A percentile compares a stretch with the other conserved stretches of the same genome.
Evolutionary conservation across 2,329 filamentous ascomycete species (phyloP).

Genomic region (Rhexocercosporidium sp.): DNA sequence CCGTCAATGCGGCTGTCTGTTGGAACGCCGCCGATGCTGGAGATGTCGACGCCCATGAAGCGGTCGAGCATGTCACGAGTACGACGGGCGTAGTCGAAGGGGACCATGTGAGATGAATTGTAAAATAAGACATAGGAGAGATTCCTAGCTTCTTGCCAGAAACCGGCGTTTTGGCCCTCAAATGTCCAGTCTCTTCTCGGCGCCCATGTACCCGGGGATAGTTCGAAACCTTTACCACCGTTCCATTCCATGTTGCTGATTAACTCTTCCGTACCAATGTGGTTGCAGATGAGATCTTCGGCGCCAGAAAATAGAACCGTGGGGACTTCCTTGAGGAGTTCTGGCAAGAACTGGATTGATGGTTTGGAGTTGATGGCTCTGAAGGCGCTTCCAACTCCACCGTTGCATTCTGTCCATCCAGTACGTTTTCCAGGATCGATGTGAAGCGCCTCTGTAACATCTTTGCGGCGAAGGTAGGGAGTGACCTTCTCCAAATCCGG

Average conservation of each 20-base stretch:
- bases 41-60: conserved; percentile 93
- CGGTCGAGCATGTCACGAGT: conserved; percentile 96
- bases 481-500: conserved; percentile 79
- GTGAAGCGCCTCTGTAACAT: conserved; percentile 81
- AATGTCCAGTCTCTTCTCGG: conserved; percentile 95
- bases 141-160: conserved; percentile 94
- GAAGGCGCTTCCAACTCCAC: conserved; percentile 77
- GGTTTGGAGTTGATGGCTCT: conserved; percentile 72
- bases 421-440: conserved; percentile 81
- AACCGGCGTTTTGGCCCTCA: conserved; percentile 83
- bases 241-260: conserved; percentile 94
- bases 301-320: conserved; percentile 91
- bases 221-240: conserved; percentile 88
- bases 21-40: conserved; percentile 77
- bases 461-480: conserved; percentile 82
- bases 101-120: conserved; percentile 98
- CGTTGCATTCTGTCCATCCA: conserved; percentile 91
- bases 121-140: conserved; percentile 95
- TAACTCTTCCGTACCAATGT: conserved; percentile 88
- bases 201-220: conserved; percentile 84
- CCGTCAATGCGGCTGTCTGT: conserved; percentile 72
- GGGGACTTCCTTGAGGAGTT: conserved; percentile 76
- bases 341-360: conserved; percentile 75
- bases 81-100: conserved; percentile 87
- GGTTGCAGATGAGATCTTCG: conserved; percentile 96